Percentiles rank a stretch among this genome's conserved stretches.
These are phyloP conservation scores for Saccharomyces eubayanus DNA, from an alignment of 805 yeast genomes.

Conservation along the genomic window DNA sequence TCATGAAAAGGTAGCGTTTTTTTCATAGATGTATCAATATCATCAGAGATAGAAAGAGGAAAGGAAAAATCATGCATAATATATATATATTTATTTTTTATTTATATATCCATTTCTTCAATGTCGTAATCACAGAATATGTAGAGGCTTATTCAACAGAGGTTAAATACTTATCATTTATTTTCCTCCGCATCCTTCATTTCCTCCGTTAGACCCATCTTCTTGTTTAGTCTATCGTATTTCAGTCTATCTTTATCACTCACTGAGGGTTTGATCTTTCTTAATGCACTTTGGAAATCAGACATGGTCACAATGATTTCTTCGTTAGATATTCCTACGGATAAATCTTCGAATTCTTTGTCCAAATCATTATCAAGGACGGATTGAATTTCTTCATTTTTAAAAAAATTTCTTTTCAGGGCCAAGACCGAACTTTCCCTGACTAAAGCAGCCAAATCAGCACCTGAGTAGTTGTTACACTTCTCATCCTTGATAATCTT, in stretches of 20 bases:
- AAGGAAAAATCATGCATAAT: not conserved
- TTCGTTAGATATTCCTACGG: conserved; percentile 26
- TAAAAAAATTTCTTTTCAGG: conserved; percentile 64
- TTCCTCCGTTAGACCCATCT: conserved; percentile 62
- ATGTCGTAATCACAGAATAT: not conserved
- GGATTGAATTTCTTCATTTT: conserved; percentile 35
- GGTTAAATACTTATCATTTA: not conserved
- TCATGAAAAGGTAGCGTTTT: conserved; percentile 10
- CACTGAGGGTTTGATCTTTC: conserved; percentile 79
- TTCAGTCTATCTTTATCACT: conserved; percentile 73
- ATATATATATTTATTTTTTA: not conserved
- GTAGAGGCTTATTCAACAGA: not conserved
- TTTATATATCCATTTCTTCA: not conserved
- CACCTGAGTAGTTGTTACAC: conserved; percentile 89
- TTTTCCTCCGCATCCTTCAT: conserved; percentile 12
- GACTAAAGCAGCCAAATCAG: conserved; percentile 85
- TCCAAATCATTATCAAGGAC: conserved; percentile 42
- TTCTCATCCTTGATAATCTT: conserved; percentile 64
- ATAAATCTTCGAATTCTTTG: conserved; percentile 34
- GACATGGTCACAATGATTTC: conserved; percentile 48
- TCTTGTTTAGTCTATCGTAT: conserved; percentile 64
- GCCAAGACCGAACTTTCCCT: conserved; percentile 93
- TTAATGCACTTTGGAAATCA: conserved; percentile 68
- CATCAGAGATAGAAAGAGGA: not conserved
- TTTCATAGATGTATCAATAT: not conserved